phyloP scores from a whole-genome alignment of 2,329 filamentous ascomycete species.

The Orbilia brochopaga region DNA sequence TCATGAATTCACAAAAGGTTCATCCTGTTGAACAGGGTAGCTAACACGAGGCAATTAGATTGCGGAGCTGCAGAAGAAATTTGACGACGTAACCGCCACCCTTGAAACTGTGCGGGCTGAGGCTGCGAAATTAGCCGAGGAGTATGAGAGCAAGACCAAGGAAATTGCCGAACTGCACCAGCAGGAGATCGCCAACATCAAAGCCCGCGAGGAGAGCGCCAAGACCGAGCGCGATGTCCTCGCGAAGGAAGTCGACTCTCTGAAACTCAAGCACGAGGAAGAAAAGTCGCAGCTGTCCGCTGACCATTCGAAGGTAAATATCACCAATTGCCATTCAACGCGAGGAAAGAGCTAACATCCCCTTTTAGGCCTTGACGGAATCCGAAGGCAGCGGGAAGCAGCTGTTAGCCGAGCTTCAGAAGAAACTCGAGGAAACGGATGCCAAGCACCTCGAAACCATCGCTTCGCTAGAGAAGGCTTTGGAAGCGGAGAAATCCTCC shows the following conservation, averaged over 20 bases:
- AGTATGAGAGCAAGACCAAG: constrained; percentile 32
- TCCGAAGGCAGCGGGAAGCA: constrained; percentile 37
- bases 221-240: constrained; percentile 18
- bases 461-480: constrained; percentile 9
- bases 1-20: neutral
- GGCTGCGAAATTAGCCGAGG: constrained; percentile 17
- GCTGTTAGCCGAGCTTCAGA: constrained; percentile 23
- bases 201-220: constrained; percentile 18
- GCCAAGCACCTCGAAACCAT: constrained; percentile 13
- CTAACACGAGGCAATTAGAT: constrained; percentile 16
- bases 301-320: constrained; percentile 28
- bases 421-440: constrained; percentile 22
- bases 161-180: constrained; percentile 16
- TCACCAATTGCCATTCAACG: too few relatives aligned
- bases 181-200: constrained; percentile 26
- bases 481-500: constrained; percentile 10
- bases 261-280: constrained; percentile 29
- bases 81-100: constrained; percentile 18
- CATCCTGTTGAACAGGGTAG: neutral
- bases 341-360: neutral
- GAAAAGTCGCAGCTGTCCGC: constrained; percentile 33
- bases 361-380: constrained; percentile 31
- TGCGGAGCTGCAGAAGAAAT: constrained; percentile 18
- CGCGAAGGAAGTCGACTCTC: constrained; percentile 27
- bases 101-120: constrained; percentile 11